Evolutionary conservation across 805 yeast genomes (phyloP).

Genomic region (Suhomyces sp.): DNA sequence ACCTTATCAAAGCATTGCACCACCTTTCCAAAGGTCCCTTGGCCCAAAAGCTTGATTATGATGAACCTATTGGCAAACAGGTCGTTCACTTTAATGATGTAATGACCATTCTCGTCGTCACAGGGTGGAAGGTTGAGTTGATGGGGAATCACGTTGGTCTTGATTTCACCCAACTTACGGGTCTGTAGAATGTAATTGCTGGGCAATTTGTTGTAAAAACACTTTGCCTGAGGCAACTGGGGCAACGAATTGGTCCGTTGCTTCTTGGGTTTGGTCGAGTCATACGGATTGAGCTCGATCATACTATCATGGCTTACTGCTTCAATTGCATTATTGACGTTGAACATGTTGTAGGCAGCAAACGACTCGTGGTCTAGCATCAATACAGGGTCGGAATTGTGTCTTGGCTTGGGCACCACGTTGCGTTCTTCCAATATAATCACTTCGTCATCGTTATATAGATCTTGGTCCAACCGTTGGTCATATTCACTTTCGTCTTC

Average conservation of each 20-base stretch:
- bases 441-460: slow-evolving; percentile 27
- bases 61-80: slow-evolving; percentile 72
- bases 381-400: slow-evolving; percentile 33
- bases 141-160: slow-evolving; percentile 39
- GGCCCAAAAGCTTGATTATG: slow-evolving; percentile 71
- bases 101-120: slow-evolving; percentile 74
- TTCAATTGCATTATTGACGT: slow-evolving; percentile 29
- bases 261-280: slow-evolving; percentile 21
- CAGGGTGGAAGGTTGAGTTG: slow-evolving; percentile 35
- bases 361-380: slow-evolving; percentile 37
- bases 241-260: slow-evolving; percentile 44
- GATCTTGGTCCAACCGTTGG: slow-evolving; percentile 8
- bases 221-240: slow-evolving; percentile 43
- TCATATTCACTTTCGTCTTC: slow-evolving; percentile 16
- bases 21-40: slow-evolving; percentile 92
- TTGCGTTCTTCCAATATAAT: slow-evolving; percentile 36
- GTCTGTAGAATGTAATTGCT: slow-evolving; percentile 33
- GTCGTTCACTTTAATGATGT: slow-evolving; percentile 57
- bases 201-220: slow-evolving; percentile 40
- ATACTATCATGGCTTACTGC: background rate
- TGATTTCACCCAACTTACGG: slow-evolving; percentile 39
- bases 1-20: slow-evolving; percentile 73
- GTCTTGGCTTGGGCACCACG: slow-evolving; percentile 11
- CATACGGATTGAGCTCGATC: slow-evolving; percentile 1
- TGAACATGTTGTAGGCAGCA: slow-evolving; percentile 43